Conservation (phyloP, 2,329 filamentous ascomycete genomes). For the Thielaviopsis ethacetica region DNA sequence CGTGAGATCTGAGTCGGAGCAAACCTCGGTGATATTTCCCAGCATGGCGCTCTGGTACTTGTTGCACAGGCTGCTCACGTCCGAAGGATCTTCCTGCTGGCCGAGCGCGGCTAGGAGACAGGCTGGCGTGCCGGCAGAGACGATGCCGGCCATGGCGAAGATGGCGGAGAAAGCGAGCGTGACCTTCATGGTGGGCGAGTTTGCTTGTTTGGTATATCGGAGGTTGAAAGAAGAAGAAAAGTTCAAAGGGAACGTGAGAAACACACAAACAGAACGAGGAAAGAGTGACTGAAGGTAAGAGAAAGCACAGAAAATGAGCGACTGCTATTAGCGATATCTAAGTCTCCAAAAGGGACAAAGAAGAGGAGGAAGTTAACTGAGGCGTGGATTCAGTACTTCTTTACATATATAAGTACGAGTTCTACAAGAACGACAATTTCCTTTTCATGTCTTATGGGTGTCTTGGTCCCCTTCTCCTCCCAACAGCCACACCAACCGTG, state of each 20-base stretch:
- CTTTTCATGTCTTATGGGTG: neutral
- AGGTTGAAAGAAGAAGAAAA: neutral
- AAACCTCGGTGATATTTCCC: conserved; percentile 11
- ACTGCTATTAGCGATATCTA: neutral
- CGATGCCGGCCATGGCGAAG: conserved; percentile 7
- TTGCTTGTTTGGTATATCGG: neutral
- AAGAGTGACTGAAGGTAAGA: neutral
- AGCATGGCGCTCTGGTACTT: conserved; percentile 12
- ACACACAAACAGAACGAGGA: neutral
- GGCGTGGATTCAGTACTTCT: neutral
- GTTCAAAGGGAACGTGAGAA: neutral
- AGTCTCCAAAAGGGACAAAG: neutral
- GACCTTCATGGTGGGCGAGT: conserved; percentile 3
- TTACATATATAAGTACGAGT: neutral
- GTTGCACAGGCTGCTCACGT: conserved; percentile 11
- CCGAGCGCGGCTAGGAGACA: conserved; percentile 13
- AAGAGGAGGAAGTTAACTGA: neutral
- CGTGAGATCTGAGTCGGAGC: conserved; percentile 1
- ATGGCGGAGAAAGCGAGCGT: conserved; percentile 7
- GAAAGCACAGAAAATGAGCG: neutral
- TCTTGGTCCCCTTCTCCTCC: neutral
- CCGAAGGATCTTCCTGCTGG: conserved; percentile 10
- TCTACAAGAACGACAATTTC: neutral
- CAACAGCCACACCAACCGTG: neutral
- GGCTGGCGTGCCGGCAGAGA: conserved; percentile 8